Conservation (phyloP, 176 grass and related monocot species). For the Bromus sterilis region DNA sequence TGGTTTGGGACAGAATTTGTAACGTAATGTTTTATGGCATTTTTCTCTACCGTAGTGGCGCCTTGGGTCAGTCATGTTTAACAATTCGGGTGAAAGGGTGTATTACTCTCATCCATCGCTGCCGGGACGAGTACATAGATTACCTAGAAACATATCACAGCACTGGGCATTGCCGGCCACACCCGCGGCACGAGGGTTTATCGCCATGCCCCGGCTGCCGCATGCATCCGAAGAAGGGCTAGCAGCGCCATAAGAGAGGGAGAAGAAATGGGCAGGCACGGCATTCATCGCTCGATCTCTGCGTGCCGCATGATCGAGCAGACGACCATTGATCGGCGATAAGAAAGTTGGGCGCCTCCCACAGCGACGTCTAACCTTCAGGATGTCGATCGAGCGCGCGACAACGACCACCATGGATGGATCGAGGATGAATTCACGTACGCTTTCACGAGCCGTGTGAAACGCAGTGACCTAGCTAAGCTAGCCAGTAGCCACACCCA, state of each 20-base stretch:
- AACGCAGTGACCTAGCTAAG: background rate
- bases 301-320: too few relatives aligned
- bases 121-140: too few relatives aligned
- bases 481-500: too few relatives aligned
- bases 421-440: background rate
- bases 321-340: too few relatives aligned
- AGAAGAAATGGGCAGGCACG: conserved; percentile 9
- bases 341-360: conserved; percentile 19
- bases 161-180: background rate
- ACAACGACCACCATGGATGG: background rate
- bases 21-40: too few relatives aligned
- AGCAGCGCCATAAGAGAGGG: background rate
- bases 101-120: background rate
- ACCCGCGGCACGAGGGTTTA: background rate
- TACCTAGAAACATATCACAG: background rate
- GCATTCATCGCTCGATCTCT: conserved; percentile 17
- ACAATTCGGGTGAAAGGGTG: background rate
- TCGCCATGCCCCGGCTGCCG: background rate
- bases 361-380: conserved; percentile 45
- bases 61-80: too few relatives aligned
- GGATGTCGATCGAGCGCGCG: conserved; percentile 8
- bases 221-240: background rate
- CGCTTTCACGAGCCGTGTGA: background rate
- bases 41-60: too few relatives aligned
- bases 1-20: too few relatives aligned